phyloP scores from a whole-genome alignment of 2,329 filamentous ascomycete species.

The Aspergillus pseudotamarii region DNA sequence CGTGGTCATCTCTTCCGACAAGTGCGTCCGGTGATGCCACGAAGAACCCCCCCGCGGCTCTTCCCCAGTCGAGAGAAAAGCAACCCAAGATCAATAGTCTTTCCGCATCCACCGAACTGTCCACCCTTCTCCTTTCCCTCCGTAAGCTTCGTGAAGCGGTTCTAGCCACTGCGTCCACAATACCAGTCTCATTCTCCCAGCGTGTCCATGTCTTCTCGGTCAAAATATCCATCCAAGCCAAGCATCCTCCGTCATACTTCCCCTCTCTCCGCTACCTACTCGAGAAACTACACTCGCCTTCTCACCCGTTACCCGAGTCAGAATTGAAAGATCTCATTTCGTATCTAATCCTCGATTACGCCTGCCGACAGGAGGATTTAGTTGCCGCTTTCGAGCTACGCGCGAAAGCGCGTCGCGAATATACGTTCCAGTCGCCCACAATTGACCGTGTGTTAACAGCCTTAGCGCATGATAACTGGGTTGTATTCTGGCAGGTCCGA shows the following conservation, averaged over 20 bases:
- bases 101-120: conserved; percentile 64
- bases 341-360: conserved; percentile 84
- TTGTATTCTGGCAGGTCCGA: conserved; percentile 73
- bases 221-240: conserved; percentile 76
- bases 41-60: conserved; percentile 41
- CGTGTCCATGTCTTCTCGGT: conserved; percentile 91
- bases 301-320: conserved; percentile 67
- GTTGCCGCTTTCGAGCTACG: conserved; percentile 71
- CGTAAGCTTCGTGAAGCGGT: conserved; percentile 91
- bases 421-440: conserved; percentile 66
- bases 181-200: conserved; percentile 79
- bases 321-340: conserved; percentile 78
- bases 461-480: conserved; percentile 80
- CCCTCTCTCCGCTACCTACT: conserved; percentile 82
- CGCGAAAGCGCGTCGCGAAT: conserved; percentile 49
- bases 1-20: conserved; percentile 67
- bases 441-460: conserved; percentile 70
- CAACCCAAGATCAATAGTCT: conserved; percentile 23
- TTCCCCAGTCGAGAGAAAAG: conserved; percentile 23
- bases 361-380: conserved; percentile 78
- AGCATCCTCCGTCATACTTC: conserved; percentile 85
- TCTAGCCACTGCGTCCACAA: conserved; percentile 68
- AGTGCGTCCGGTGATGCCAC: conserved; percentile 43
- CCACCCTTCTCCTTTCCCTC: conserved; percentile 77
- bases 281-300: conserved; percentile 65